These are phyloP conservation scores for Pulveroboletus sp. DNA, from an alignment of 768 basidiomycete species.

Conservation along the genomic window DNA sequence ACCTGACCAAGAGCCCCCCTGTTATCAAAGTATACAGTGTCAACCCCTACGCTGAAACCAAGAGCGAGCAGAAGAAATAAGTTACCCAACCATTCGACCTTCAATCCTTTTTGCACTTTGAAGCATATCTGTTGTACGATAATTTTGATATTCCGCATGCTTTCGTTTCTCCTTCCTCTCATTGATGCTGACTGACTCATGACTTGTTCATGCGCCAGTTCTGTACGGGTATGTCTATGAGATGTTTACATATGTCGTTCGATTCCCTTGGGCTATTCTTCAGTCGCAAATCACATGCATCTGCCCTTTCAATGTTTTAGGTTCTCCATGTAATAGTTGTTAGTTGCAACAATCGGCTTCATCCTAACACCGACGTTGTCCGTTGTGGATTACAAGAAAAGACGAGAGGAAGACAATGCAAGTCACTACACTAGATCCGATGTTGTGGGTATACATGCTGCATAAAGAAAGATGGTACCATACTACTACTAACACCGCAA, in stretches of 20 bases:
- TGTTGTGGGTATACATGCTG: not conserved
- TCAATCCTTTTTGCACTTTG: conserved; percentile 1
- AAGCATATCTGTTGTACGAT: conserved; percentile 28
- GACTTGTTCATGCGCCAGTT: conserved; percentile 26
- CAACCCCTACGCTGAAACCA: conserved; percentile 78
- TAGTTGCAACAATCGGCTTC: conserved; percentile 15
- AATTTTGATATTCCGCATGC: conserved; percentile 28
- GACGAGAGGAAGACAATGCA: not conserved
- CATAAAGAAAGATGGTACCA: not conserved
- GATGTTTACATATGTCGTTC: conserved; percentile 21
- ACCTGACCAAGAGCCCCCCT: conserved; percentile 92
- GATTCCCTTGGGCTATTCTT: conserved; percentile 18
- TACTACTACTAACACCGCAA: not conserved
- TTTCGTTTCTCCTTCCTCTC: conserved; percentile 30
- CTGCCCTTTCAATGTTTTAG: conserved; percentile 17
- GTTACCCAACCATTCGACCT: conserved; percentile 9
- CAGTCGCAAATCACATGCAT: conserved; percentile 10
- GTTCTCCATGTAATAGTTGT: conserved; percentile 19
- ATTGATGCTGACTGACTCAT: conserved; percentile 30
- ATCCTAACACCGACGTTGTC: not conserved
- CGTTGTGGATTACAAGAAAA: not conserved
- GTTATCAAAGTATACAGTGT: conserved; percentile 98
- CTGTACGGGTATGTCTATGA: conserved; percentile 29
- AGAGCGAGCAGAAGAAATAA: conserved; percentile 35
- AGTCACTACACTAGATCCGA: not conserved